phyloP scores from a whole-genome alignment of 345 rosid genomes.

The Psidium friedrichsthalianum region DNA sequence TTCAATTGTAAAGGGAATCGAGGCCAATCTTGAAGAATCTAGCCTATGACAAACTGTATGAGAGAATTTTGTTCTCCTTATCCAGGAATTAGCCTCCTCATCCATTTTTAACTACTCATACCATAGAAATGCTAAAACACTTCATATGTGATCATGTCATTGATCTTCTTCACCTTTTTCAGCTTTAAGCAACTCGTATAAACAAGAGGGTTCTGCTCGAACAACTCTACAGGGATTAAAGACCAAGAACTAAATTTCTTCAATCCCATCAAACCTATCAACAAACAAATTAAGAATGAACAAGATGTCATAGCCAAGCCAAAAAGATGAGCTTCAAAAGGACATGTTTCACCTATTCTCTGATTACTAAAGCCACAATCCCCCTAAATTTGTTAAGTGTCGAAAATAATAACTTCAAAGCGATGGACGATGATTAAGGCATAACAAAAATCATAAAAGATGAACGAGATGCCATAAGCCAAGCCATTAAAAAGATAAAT shows the following conservation, averaged over 20 bases:
- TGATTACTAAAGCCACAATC: not conserved
- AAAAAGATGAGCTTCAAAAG: not conserved
- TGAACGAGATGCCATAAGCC: not conserved
- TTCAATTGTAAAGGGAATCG: constrained; percentile 28
- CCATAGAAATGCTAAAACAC: constrained; percentile 10
- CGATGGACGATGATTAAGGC: not conserved
- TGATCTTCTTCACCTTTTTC: constrained; percentile 7
- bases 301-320: not conserved
- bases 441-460: not conserved
- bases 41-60: constrained; percentile 77
- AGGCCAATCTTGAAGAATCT: constrained; percentile 44
- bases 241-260: constrained; percentile 1
- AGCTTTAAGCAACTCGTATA: constrained; percentile 6
- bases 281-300: not conserved
- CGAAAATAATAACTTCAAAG: not conserved
- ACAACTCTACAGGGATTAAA: constrained; percentile 7
- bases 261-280: constrained; percentile 11
- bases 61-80: constrained; percentile 83
- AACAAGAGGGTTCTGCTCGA: not conserved
- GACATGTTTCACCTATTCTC: not conserved
- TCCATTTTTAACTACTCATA: constrained; percentile 32
- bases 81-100: constrained; percentile 73
- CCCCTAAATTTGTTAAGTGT: not conserved
- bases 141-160: constrained; percentile 7
- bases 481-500: not conserved